Conservation (phyloP, 108 stramenopile species). For the Aurantiochytrium sp. region DNA sequence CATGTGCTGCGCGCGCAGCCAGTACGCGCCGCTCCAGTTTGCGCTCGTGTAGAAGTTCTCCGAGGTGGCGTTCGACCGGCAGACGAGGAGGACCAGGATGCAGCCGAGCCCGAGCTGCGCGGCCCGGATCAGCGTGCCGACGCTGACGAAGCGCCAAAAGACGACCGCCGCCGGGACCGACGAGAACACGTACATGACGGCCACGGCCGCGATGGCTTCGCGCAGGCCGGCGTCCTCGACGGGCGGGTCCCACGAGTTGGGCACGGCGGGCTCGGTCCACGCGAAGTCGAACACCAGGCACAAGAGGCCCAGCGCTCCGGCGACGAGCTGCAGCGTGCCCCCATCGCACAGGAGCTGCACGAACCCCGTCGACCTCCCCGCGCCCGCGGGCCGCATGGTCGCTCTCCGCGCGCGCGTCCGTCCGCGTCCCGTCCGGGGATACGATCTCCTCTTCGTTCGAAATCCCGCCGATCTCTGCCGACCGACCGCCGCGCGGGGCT, state of each 20-base stretch:
- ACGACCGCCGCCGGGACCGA: not conserved
- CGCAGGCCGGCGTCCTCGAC: not conserved
- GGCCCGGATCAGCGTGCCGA: not conserved
- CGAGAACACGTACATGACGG: not conserved
- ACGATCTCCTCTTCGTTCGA: too few species aligned
- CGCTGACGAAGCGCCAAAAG: not conserved
- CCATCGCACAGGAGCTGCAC: slow-evolving; percentile 6
- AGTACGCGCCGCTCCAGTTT: not conserved
- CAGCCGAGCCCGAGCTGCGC: not conserved
- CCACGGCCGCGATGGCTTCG: not conserved
- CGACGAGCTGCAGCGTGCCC: not conserved
- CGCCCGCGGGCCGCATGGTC: not conserved
- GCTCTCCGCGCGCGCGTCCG: too few species aligned
- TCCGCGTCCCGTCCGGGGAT: too few species aligned
- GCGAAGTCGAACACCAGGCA: not conserved
- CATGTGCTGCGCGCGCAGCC: not conserved
- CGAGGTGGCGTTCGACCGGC: not conserved
- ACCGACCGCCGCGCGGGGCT: too few species aligned
- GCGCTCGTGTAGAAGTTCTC: not conserved
- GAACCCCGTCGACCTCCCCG: not conserved
- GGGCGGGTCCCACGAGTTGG: not conserved
- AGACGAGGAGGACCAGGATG: not conserved
- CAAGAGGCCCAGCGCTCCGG: not conserved
- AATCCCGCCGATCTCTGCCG: too few species aligned
- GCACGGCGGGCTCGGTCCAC: not conserved